Base-by-base conservation (phyloP, 1,284 basidiomycete species). In the Cryptococcus hybrid region DNA sequence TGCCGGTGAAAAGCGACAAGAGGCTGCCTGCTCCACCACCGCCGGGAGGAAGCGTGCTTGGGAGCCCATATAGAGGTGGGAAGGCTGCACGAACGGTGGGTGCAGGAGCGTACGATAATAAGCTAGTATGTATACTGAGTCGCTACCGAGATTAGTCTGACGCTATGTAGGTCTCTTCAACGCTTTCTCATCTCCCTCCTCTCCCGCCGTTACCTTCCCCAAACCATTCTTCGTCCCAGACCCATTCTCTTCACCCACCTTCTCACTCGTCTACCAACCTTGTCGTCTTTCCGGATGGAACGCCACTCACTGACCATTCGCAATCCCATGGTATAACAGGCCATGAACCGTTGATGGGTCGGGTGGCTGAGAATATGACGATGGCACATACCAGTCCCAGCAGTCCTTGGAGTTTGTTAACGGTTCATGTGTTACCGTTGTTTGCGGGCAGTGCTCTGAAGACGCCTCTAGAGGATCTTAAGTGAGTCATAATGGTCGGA, bases 371-470 rank as follows among this genome's bases (percentile, higher is more conserved):
- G 47, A 59, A 63, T 6, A 58, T 72, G 58, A 62, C 70, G 3
- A 56, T 73, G 54, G 65, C 69, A 40, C 68, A 76, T 65, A 68
- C 71, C 37, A 65, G 64, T 53, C 73, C 77, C 1, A 71, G 59
- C 55, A 68, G 65, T 13, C 87, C 90, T 8, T 94, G 92, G 92
- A 84, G 85, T 55, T 80, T 85, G 45, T 79, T 96, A 18, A 90
- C 93, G 70, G 86, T 94, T 30, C 85, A 90, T 70, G 86, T 96
- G 6, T 79, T 97, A 9, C 92, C 92, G 0, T 78, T 96, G 5
- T 96, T 94, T 80, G 96, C 96, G 56, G 89, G 91, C 46, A 90
- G 95, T 68, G 87, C 88, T 2, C 82, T 96, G n/a, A 84, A 87
- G 64, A 84, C 88, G 44, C 88, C 91, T 36, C 90, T 98, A 67